These are phyloP conservation scores for Apophysomyces elegans DNA, from an alignment of 371 early-diverging fungal genomes.

Conservation along the genomic window DNA sequence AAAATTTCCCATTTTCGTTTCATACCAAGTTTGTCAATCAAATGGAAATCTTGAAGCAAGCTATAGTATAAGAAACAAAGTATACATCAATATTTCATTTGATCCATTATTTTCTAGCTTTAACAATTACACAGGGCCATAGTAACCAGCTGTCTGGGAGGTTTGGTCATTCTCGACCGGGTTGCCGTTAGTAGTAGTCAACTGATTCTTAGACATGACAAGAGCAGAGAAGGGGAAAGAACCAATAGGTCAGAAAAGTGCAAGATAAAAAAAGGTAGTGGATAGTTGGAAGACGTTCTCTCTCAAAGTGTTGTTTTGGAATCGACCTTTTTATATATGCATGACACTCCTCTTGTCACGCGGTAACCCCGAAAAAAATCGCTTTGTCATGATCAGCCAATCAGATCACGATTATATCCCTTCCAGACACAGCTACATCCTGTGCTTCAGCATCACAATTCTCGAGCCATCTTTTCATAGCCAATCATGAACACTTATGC, in stretches of 20 bases:
- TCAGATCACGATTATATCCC: neutral
- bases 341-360: neutral
- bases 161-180: slow-evolving; percentile 73
- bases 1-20: neutral
- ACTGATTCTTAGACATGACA: neutral
- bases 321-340: neutral
- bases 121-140: slow-evolving; percentile 38
- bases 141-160: slow-evolving; percentile 61
- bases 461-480: slow-evolving; percentile 2
- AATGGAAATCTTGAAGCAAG: slow-evolving; percentile 72
- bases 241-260: neutral
- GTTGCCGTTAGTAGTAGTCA: slow-evolving; percentile 59
- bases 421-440: neutral
- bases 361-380: slow-evolving; percentile 1
- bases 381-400: slow-evolving; percentile 6
- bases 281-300: too few species aligned
- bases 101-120: neutral
- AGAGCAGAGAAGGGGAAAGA: neutral
- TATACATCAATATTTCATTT: neutral
- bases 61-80: slow-evolving; percentile 14
- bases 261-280: neutral
- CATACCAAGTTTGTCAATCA: slow-evolving; percentile 72
- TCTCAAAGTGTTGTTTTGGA: neutral
- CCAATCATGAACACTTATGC: slow-evolving; percentile 1
- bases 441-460: neutral